Base-by-base conservation (phyloP, 495 filamentous ascomycete species). In the Aspergillus leporis region DNA sequence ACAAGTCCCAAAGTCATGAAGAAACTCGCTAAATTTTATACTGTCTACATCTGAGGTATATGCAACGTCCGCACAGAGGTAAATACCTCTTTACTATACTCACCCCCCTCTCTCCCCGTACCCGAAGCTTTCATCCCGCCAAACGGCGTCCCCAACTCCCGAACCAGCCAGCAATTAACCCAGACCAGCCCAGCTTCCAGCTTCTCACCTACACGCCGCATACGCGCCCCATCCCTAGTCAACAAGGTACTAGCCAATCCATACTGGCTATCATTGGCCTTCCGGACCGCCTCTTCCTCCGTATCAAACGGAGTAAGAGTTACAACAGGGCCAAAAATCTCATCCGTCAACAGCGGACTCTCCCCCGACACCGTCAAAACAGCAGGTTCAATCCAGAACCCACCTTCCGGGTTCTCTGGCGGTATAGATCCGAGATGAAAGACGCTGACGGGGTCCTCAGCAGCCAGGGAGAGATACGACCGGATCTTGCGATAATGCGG, bases 301-400 rank as follows among this genome's bases (percentile, higher is more conserved):
- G 76, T 79, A 59, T 83, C 78, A 68, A 85, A 85, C 7, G 71
- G 71, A 56, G 69, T 73, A 16, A 85, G 53, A 0, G 74, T 72
- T 8, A 78, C 71, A 6, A 84, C 78, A 0, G 81, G 81, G 0
- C 81, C 81, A 59, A 85, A 84, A 30, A 83, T 81, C 63, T 85
- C 82, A 28, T 80, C 72, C 18, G 67, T 76, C 63, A 74, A 74
- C 32, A 83, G 32, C 3, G 34, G 31, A 21, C 55, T 61, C n/a
- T 34, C 36, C 5, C 54, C 31, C 36, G 62, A 10, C 10, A 76
- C 74, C 45, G 77, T 75, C 2, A 77, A 61, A n/a, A 83, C 66
- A 4, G 79, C 78, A 8, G 79, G 81, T 60, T 77, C 59, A 22
- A 83, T 70, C 58, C 59, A 67, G 55, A 75, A 81, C 53, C 68